Evolutionary conservation across 108 stramenopile species (phyloP).

Genomic region (Skeletonema costatum): DNA sequence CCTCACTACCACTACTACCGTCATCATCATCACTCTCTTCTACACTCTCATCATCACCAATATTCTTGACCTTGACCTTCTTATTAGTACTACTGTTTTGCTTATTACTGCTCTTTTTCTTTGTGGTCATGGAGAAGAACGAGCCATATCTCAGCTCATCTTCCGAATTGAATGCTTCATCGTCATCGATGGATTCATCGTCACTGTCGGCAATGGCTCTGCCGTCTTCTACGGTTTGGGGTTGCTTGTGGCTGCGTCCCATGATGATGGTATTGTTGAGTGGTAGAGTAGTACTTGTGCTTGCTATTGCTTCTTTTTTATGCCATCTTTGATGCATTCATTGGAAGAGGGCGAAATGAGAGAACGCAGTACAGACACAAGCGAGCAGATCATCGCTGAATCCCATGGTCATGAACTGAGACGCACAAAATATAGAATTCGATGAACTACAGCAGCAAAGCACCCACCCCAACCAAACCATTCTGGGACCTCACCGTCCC

Average conservation of each 20-base stretch:
- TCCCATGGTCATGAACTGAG: too few species aligned
- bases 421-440: background rate
- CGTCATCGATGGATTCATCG: conserved; percentile 68
- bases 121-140: conserved; percentile 39
- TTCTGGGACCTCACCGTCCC: conserved; percentile 29
- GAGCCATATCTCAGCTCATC: conserved; percentile 62
- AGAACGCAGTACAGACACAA: too few species aligned
- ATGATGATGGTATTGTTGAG: background rate
- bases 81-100: background rate
- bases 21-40: conserved; percentile 44
- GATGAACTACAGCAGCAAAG: background rate
- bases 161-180: conserved; percentile 70
- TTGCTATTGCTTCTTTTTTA: too few species aligned
- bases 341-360: too few species aligned
- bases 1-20: conserved; percentile 50
- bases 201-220: conserved; percentile 38
- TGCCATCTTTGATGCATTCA: too few species aligned
- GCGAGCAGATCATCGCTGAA: too few species aligned
- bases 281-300: too few species aligned
- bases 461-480: conserved; percentile 7
- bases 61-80: conserved; percentile 6
- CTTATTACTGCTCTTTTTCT: conserved; percentile 4
- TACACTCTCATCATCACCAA: background rate
- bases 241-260: conserved; percentile 13
- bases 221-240: conserved; percentile 4